A percentile compares a stretch with the other conserved stretches of the same genome.
phyloP scores from a whole-genome alignment of 1,284 basidiomycete species.

The Fomitopsis betulina region DNA sequence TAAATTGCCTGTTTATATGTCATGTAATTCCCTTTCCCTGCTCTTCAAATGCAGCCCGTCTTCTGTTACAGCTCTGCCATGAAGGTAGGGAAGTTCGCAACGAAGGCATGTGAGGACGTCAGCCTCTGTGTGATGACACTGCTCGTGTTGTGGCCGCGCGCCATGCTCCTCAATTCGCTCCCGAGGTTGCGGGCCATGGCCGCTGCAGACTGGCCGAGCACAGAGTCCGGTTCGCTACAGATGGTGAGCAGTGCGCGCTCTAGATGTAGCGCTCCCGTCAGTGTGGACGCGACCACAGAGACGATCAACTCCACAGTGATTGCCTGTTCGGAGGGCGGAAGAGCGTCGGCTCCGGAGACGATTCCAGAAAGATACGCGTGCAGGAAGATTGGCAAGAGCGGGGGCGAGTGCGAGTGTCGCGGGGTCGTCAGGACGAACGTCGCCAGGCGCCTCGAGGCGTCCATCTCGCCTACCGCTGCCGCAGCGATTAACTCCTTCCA shows the following conservation, averaged over 20 bases:
- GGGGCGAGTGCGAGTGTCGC: constrained; percentile 43
- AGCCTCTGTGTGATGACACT: constrained; percentile 50
- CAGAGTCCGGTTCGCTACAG: constrained; percentile 40
- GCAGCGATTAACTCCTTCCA: constrained; percentile 57
- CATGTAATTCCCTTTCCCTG: not conserved
- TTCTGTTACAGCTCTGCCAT: constrained; percentile 32
- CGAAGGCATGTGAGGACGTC: constrained; percentile 57
- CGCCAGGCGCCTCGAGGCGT: constrained; percentile 54
- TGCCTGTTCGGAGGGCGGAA: constrained; percentile 39
- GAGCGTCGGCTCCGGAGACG: constrained; percentile 48
- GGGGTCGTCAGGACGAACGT: constrained; percentile 63
- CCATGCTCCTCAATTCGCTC: constrained; percentile 47
- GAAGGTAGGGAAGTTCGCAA: constrained; percentile 70
- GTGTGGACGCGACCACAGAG: constrained; percentile 53
- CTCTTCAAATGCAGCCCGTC: not conserved
- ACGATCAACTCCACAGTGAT: constrained; percentile 58
- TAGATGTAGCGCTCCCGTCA: constrained; percentile 61
- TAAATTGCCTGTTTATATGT: constrained; percentile 1
- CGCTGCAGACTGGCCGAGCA: constrained; percentile 57
- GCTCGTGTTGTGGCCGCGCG: constrained; percentile 45
- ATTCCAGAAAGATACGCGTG: constrained; percentile 58
- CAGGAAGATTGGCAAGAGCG: constrained; percentile 68
- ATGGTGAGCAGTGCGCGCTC: constrained; percentile 60
- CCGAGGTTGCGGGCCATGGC: constrained; percentile 61
- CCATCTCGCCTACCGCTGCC: constrained; percentile 51